Base-by-base conservation (phyloP, 257 asterid species). In the Misopates orontium region DNA sequence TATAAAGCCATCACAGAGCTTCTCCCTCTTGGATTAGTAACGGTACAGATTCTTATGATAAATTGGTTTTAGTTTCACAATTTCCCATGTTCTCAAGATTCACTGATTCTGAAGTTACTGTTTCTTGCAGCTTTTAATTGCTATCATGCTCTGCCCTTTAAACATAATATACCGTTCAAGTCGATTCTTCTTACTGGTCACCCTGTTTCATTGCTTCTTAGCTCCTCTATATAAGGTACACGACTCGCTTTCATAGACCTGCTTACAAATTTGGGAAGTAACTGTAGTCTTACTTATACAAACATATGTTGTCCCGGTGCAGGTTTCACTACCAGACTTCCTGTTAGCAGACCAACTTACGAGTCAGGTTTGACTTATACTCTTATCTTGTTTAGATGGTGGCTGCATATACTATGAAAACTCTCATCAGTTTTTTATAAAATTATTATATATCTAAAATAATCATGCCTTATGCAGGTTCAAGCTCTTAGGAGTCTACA, bases 141-240 rank as follows among this genome's bases (percentile, higher is more conserved):
- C 32, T 42, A 69, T 80, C 11, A 45, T 75, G 73, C 62, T 82
- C 0, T 84, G 87, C 76, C 92, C 92, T 62, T 60, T 85, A 7
- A 83, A 85, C 78, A 76, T 83, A 69, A 51, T 80, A 28, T 80
- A 78, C 73, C 85, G 85, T 39, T 78, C 92, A 19, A 83, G 85
- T 57, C 85, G 87, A 16, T 76, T 54, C 73, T 83, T 85, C 70
- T 58, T 85, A 4, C 76, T 85, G 12, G 58, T 47, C 52, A 65
- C 77, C 75, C 58, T 80, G 4, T 71, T 74, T 21, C 84, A 70
- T 59, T 77, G 82, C 47, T 14, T 80, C 39, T 71, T 78, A 60
- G 82, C 92, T 70, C 92, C 92, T 15, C 77, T 85, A 1, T 85
- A 78, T 24, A 83, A 83, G 87, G 88, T 80, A 63, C 69, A n/a